Conservation (phyloP, 345 rosid genomes). For the Salix dunnii region DNA sequence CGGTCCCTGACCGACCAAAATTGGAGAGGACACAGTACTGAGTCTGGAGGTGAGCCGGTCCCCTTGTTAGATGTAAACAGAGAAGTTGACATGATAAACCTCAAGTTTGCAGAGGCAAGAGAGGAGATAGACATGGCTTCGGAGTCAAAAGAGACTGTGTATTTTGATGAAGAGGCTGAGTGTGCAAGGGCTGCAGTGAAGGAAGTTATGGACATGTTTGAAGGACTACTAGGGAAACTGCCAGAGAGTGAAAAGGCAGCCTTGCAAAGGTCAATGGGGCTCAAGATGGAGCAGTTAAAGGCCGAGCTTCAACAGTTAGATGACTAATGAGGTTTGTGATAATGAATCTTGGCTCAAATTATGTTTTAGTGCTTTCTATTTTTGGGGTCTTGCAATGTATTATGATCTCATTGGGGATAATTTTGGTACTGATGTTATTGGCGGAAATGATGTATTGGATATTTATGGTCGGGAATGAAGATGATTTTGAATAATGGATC, state of each 20-base stretch:
- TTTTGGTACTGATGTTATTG: neutral
- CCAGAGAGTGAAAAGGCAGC: constrained; percentile 56
- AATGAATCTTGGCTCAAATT: neutral
- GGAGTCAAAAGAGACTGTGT: constrained; percentile 92
- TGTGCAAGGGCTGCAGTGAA: constrained; percentile 76
- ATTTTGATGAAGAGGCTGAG: constrained; percentile 88
- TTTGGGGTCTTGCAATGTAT: neutral
- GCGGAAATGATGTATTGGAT: neutral
- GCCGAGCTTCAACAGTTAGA: constrained; percentile 83
- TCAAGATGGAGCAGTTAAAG: constrained; percentile 92
- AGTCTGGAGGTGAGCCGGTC: constrained; percentile 27
- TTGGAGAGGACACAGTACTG: constrained; percentile 35
- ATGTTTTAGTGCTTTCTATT: neutral
- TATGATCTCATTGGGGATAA: neutral
- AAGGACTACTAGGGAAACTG: constrained; percentile 53
- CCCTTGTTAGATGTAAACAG: constrained; percentile 51
- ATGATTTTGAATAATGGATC: constrained; percentile 9
- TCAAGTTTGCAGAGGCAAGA: constrained; percentile 95
- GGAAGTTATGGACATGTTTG: constrained; percentile 63
- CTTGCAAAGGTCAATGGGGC: constrained; percentile 86
- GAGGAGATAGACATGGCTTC: constrained; percentile 97
- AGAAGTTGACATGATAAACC: constrained; percentile 77
- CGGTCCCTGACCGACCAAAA: neutral
- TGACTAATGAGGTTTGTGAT: constrained; percentile 45
- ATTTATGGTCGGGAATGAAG: neutral